Percentiles rank a stretch among this genome's conserved stretches.
Evolutionary conservation across 2,329 filamentous ascomycete genomes (phyloP).

Genomic region (Aschersonia sp.): DNA sequence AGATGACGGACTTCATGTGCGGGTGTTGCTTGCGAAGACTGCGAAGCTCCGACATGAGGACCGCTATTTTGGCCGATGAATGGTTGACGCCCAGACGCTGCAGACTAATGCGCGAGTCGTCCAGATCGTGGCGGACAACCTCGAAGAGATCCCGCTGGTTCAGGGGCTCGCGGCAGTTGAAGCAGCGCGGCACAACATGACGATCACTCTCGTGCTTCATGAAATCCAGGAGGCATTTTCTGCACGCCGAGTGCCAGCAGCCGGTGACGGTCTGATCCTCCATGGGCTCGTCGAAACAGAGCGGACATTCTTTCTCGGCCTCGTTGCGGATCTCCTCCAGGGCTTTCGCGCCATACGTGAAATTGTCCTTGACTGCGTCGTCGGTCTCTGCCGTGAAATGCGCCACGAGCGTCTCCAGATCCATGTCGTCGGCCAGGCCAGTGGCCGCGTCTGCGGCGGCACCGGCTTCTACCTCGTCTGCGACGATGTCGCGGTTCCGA

Average conservation of each 20-base stretch:
- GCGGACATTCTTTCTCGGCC: slow-evolving; percentile 76
- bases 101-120: slow-evolving; percentile 38
- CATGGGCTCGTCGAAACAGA: slow-evolving; percentile 94
- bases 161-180: slow-evolving; percentile 76
- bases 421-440: slow-evolving; percentile 89
- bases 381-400: slow-evolving; percentile 62
- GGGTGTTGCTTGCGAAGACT: slow-evolving; percentile 50
- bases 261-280: slow-evolving; percentile 84
- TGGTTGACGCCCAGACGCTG: slow-evolving; percentile 46
- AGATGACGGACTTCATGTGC: slow-evolving; percentile 75
- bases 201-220: slow-evolving; percentile 77
- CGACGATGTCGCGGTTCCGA: slow-evolving; percentile 67
- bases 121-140: slow-evolving; percentile 53
- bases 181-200: slow-evolving; percentile 64
- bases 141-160: slow-evolving; percentile 81
- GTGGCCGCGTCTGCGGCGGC: slow-evolving; percentile 60
- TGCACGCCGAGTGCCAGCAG: slow-evolving; percentile 96
- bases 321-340: slow-evolving; percentile 86
- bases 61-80: slow-evolving; percentile 79
- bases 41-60: slow-evolving; percentile 63
- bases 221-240: slow-evolving; percentile 78
- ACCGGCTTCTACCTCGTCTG: slow-evolving; percentile 75
- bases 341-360: slow-evolving; percentile 66
- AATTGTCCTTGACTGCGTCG: slow-evolving; percentile 29
- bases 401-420: slow-evolving; percentile 71